Conservation (phyloP, 148 eudicot species). For the Vaccinium darrowii region DNA sequence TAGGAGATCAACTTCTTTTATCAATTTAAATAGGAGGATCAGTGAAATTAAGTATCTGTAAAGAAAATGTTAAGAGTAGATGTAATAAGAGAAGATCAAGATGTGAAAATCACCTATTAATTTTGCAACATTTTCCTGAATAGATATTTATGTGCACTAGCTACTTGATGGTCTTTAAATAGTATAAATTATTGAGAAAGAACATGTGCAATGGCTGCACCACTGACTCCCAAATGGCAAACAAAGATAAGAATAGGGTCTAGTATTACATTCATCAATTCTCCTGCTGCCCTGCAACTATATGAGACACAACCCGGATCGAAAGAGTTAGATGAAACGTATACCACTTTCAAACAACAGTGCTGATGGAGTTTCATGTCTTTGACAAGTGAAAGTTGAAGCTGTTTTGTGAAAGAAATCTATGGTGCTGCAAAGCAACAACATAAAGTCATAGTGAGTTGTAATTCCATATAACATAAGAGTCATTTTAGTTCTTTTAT, state of each 20-base stretch:
- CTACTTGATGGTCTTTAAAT: not conserved
- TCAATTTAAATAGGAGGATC: constrained; percentile 64
- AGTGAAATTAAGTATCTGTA: constrained; percentile 70
- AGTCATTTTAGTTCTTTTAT: no score
- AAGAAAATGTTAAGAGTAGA: not conserved
- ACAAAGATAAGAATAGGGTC: constrained; percentile 84
- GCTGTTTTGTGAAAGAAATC: no score
- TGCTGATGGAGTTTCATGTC: not conserved
- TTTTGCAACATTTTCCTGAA: not conserved
- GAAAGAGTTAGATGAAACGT: not conserved
- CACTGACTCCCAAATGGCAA: constrained; percentile 71
- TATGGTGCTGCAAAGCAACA: no score
- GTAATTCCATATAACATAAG: no score
- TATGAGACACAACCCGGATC: constrained; percentile 8
- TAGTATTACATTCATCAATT: constrained; percentile 67
- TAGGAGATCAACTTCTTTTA: constrained; percentile 65
- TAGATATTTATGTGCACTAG: not conserved
- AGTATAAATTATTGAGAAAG: constrained; percentile 71
- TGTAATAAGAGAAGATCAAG: not conserved
- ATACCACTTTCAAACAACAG: not conserved
- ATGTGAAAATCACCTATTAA: not conserved
- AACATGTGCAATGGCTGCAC: constrained; percentile 98
- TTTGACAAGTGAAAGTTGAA: not conserved
- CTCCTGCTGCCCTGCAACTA: constrained; percentile 60
- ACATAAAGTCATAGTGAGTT: no score